These are phyloP conservation scores for Penicillium sp. DNA, from an alignment of 2,329 filamentous ascomycete species.

Conservation along the genomic window DNA sequence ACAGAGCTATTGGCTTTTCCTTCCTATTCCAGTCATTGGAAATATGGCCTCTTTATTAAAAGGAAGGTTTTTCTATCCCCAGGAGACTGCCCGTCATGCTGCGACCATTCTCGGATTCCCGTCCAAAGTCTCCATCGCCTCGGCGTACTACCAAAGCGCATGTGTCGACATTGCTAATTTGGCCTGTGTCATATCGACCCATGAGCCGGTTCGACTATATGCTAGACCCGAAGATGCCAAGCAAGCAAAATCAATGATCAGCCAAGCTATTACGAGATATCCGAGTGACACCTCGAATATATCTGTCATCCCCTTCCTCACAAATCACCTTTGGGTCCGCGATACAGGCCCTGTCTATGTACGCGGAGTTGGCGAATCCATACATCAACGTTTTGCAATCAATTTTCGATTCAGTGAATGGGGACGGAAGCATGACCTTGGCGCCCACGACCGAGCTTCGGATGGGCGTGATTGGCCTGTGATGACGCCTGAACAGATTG, in stretches of 20 bases:
- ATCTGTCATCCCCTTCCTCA: slow-evolving; percentile 11
- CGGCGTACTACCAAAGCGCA: slow-evolving; percentile 13
- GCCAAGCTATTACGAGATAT: slow-evolving; percentile 4
- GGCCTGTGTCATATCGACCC: slow-evolving; percentile 17
- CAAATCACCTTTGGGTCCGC: slow-evolving; percentile 18
- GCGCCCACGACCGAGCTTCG: slow-evolving; percentile 8
- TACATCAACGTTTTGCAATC: slow-evolving; percentile 8
- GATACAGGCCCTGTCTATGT: slow-evolving; percentile 18
- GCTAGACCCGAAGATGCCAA: slow-evolving; percentile 16
- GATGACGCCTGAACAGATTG: slow-evolving; percentile 5
- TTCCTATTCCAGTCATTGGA: neutral
- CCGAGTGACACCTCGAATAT: slow-evolving; percentile 7
- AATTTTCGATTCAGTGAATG: slow-evolving; percentile 18
- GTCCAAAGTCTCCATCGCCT: slow-evolving; percentile 13
- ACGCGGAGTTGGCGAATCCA: slow-evolving; percentile 3
- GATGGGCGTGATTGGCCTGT: slow-evolving; percentile 11
- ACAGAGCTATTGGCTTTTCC: neutral
- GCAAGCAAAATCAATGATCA: slow-evolving; percentile 9
- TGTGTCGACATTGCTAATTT: slow-evolving; percentile 20
- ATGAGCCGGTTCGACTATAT: slow-evolving; percentile 25
- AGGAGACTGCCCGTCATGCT: slow-evolving; percentile 13
- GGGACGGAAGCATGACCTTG: slow-evolving; percentile 14
- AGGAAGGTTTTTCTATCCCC: slow-evolving; percentile 8
- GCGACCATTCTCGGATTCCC: slow-evolving; percentile 22
- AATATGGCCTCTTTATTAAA: neutral